phyloP scores from a whole-genome alignment of 1,139 yeast genomes.

The Pichia sp. region DNA sequence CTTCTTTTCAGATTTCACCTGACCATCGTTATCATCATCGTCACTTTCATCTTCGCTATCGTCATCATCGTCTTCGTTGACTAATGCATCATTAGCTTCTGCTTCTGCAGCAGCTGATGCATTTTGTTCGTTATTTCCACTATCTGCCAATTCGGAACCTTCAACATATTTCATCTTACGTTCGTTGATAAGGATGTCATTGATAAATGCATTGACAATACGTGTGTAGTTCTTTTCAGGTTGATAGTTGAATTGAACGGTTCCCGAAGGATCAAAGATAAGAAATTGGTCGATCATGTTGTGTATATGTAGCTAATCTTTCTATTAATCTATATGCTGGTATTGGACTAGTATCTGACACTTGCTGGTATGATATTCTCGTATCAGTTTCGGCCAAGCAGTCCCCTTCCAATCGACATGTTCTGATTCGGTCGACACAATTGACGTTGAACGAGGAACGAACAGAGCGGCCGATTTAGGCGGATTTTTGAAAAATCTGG shows the following conservation, averaged over 20 bases:
- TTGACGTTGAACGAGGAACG: too few species aligned
- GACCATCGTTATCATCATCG: conserved; percentile 6
- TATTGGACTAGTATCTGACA: neutral
- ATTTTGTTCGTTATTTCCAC: conserved; percentile 11
- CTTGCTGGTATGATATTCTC: neutral
- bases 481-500: neutral
- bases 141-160: conserved; percentile 21
- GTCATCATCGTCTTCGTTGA: conserved; percentile 5
- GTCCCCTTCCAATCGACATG: too few species aligned
- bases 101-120: conserved; percentile 21
- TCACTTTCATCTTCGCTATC: conserved; percentile 11
- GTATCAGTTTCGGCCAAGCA: too few species aligned
- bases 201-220: conserved; percentile 49
- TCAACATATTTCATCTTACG: conserved; percentile 34
- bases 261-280: conserved; percentile 57
- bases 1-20: conserved; percentile 22
- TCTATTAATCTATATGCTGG: too few species aligned
- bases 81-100: conserved; percentile 11
- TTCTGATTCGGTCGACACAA: neutral
- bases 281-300: conserved; percentile 55
- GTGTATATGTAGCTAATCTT: too few species aligned
- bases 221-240: conserved; percentile 41
- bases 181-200: conserved; percentile 47
- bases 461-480: too few species aligned
- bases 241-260: conserved; percentile 52